Percentiles rank a stretch among this genome's conserved stretches.
Conservation (phyloP, 2,329 filamentous ascomycete species). For the Fusarium proliferatum region DNA sequence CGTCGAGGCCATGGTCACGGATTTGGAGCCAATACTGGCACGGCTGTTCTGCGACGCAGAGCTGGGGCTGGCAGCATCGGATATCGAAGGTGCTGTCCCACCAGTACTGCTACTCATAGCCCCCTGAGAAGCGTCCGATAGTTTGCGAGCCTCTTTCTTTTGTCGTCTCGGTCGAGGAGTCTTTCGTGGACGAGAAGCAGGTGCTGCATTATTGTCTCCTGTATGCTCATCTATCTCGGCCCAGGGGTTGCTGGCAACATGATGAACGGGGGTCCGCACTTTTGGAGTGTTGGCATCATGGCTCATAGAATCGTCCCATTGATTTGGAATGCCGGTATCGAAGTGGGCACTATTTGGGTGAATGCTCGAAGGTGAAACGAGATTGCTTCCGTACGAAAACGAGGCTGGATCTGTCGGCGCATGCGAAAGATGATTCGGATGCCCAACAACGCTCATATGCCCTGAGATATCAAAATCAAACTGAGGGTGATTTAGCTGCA, state of each 20-base stretch:
- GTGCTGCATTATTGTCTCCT: conserved; percentile 12
- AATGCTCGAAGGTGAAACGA: conserved; percentile 43
- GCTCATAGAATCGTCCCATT: conserved; percentile 40
- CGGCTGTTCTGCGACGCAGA: conserved; percentile 41
- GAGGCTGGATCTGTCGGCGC: conserved; percentile 24
- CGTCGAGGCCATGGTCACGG: conserved; percentile 38
- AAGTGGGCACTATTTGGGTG: conserved; percentile 37
- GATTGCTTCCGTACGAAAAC: conserved; percentile 33
- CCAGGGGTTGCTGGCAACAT: conserved; percentile 41
- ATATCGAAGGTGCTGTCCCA: conserved; percentile 30
- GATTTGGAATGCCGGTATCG: conserved; percentile 18
- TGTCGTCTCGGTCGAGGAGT: conserved; percentile 25
- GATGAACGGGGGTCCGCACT: conserved; percentile 38
- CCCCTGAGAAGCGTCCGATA: conserved; percentile 33
- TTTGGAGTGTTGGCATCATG: conserved; percentile 42
- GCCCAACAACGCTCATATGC: conserved; percentile 28
- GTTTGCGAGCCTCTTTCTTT: conserved; percentile 37
- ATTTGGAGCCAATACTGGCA: conserved; percentile 39
- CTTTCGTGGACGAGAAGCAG: conserved; percentile 33
- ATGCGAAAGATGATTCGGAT: conserved; percentile 37
- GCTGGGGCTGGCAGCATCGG: conserved; percentile 41
- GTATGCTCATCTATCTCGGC: conserved; percentile 36
- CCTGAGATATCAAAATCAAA: conserved; percentile 43
- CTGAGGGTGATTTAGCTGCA: conserved; percentile 30
- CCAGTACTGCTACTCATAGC: conserved; percentile 31